Base-by-base conservation (phyloP, 2,329 filamentous ascomycete genomes). In the Tolypocladium ophioglossoides region DNA sequence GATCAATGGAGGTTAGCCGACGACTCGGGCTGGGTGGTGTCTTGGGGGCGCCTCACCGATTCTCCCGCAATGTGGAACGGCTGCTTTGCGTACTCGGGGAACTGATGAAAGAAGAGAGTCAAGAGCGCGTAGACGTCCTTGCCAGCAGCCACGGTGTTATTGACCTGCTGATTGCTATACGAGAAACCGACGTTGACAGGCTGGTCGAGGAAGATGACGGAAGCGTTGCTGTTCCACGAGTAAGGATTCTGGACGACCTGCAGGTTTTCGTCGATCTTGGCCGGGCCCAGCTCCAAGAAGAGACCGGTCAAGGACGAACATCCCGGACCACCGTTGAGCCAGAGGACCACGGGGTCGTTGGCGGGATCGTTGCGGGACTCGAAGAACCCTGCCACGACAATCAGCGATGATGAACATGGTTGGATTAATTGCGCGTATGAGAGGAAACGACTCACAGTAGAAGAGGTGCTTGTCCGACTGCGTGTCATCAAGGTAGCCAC, bases 121-220 rank as follows among this genome's bases (percentile, higher is more conserved):
- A 99, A 78, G 58, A 97, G 86, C 61, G 92, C 92, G 68, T 96
- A 97, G 64, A 97, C 85, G 66, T 97, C 94, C 82, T 97, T 96
- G 75, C 89, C 89, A 49, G 92, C 94, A 60, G 91, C 91, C 58
- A 94, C 83, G 24, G 92, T 97, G 80, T 92, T 92, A 75, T 84
- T 91, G 64, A 97, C 92, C 30, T 83, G 78, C 67, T 86, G 83
- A 60, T 88, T 91, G 62, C 89, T 95, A 81, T 97, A 96, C 14
- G 92, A 97, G 78, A 91, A 97, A 62, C 94, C 94, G 57, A 96
- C 91, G 66, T 97, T 97, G 76, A 97, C 91, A 57, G 94, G 94
- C 76, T 97, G 92, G 72, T 97, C 94, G 59, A 99, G 84, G 87
- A 97, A 99, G 74, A 99, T 96, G 66, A 99, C 91, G 41, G 91